These are phyloP conservation scores for Populus hybrid DNA, from an alignment of 441 rosid species.

Conservation along the genomic window DNA sequence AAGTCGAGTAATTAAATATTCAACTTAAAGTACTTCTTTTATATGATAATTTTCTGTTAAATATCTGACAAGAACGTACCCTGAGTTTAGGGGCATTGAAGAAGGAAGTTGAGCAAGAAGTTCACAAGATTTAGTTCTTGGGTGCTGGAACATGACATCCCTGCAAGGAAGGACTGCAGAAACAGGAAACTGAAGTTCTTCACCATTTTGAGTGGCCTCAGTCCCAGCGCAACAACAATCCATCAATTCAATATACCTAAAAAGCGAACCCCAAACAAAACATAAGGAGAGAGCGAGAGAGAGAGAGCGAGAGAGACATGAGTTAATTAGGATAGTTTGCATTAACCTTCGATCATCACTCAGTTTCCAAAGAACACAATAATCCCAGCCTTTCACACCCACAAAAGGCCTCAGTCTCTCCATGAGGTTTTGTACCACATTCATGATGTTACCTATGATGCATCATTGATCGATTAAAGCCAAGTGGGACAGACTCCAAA, in stretches of 20 bases:
- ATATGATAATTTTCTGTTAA: not conserved
- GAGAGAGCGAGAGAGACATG: not conserved
- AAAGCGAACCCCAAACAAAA: not conserved
- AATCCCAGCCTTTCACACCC: slow-evolving; percentile 72
- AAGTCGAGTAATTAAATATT: not conserved
- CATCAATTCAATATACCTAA: slow-evolving; percentile 69
- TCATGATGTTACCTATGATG: slow-evolving; percentile 36
- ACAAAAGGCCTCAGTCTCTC: slow-evolving; percentile 72
- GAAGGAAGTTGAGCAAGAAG: slow-evolving; percentile 64
- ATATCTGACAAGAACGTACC: slow-evolving; percentile 39
- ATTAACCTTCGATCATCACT: slow-evolving; percentile 77
- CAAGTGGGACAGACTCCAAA: not conserved
- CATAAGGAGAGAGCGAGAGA: slow-evolving; percentile 3
- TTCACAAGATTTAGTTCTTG: slow-evolving; percentile 60
- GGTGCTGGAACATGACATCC: slow-evolving; percentile 68
- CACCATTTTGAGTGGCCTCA: slow-evolving; percentile 27
- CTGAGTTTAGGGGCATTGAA: slow-evolving; percentile 61
- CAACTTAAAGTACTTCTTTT: not conserved
- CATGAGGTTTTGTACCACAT: slow-evolving; percentile 42
- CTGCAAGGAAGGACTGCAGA: slow-evolving; percentile 45
- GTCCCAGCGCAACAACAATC: slow-evolving; percentile 83
- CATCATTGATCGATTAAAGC: not conserved
- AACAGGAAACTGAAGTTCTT: slow-evolving; percentile 48
- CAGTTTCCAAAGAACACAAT: slow-evolving; percentile 76
- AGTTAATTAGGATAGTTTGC: not conserved